Evolutionary conservation across 2,329 filamentous ascomycete genomes (phyloP).

Genomic region (Sporothrix globosa): DNA sequence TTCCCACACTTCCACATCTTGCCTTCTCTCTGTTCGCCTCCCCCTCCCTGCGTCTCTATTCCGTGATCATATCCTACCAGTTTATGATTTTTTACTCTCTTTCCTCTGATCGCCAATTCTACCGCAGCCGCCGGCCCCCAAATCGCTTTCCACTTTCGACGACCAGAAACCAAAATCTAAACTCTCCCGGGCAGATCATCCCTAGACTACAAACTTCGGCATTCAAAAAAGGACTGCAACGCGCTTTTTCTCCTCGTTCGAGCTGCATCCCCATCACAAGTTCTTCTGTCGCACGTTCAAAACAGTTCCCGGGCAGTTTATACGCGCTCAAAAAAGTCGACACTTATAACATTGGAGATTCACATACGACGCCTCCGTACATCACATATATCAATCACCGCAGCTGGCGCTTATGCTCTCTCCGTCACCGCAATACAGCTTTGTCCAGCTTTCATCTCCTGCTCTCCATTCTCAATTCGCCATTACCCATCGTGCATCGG

Average conservation of each 20-base stretch:
- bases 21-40: not conserved
- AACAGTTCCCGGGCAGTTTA: not conserved
- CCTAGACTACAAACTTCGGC: slow-evolving; percentile 18
- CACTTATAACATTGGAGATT: not conserved
- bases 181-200: not conserved
- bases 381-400: slow-evolving; percentile 31
- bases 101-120: slow-evolving; percentile 19
- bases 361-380: not conserved
- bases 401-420: slow-evolving; percentile 29
- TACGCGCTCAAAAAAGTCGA: slow-evolving; percentile 13
- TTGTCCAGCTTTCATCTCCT: not conserved
- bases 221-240: not conserved
- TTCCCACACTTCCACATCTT: slow-evolving; percentile 17
- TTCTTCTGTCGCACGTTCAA: slow-evolving; percentile 12
- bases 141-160: not conserved
- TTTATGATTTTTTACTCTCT: not conserved
- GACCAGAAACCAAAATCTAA: not conserved
- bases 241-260: not conserved
- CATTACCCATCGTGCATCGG: not conserved
- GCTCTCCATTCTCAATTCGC: slow-evolving; percentile 1
- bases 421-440: not conserved
- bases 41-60: slow-evolving; percentile 1
- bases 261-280: slow-evolving; percentile 20
- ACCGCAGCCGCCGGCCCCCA: slow-evolving; percentile 22
- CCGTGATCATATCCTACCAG: not conserved